Conservation (phyloP, 2,329 filamentous ascomycete species). For the Cytospora paraplurivora region DNA sequence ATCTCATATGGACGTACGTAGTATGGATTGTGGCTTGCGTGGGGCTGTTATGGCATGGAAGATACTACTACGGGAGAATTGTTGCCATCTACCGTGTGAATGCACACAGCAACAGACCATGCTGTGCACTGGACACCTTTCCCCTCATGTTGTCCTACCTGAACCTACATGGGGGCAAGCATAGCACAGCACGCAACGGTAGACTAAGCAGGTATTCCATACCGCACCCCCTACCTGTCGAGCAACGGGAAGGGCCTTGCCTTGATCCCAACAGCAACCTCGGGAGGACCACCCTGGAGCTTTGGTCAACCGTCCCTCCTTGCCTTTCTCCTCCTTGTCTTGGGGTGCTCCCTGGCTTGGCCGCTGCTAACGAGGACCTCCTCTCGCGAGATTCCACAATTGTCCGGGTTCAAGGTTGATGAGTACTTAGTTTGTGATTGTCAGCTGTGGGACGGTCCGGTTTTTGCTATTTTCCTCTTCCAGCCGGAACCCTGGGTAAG, state of each 20-base stretch:
- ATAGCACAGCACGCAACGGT: constrained; percentile 18
- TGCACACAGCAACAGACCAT: constrained; percentile 13
- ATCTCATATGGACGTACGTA: constrained; percentile 21
- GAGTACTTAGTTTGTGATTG: too few species aligned
- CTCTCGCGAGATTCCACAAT: constrained; percentile 5
- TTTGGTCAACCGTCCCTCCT: constrained; percentile 7
- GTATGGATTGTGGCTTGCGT: constrained; percentile 23
- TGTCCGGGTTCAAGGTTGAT: constrained; percentile 11
- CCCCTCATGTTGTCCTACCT: constrained; percentile 30
- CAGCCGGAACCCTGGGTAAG: constrained; percentile 8
- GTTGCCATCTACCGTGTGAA: constrained; percentile 13
- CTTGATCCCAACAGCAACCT: constrained; percentile 15
- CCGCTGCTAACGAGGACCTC: constrained; percentile 1
- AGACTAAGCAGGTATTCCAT: not conserved
- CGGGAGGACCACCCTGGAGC: not conserved
- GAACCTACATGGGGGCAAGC: constrained; percentile 13
- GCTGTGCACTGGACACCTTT: constrained; percentile 19
- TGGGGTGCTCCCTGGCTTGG: constrained; percentile 23
- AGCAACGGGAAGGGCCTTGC: constrained; percentile 11
- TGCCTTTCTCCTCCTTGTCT: constrained; percentile 12
- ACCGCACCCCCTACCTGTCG: constrained; percentile 1
- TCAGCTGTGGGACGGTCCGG: constrained; percentile 23
- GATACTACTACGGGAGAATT: constrained; percentile 20
- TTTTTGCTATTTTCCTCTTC: constrained; percentile 13
- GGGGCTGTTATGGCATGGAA: constrained; percentile 17